Conservation (phyloP, 1,284 basidiomycete species). For the Porogramme epimiltina region DNA sequence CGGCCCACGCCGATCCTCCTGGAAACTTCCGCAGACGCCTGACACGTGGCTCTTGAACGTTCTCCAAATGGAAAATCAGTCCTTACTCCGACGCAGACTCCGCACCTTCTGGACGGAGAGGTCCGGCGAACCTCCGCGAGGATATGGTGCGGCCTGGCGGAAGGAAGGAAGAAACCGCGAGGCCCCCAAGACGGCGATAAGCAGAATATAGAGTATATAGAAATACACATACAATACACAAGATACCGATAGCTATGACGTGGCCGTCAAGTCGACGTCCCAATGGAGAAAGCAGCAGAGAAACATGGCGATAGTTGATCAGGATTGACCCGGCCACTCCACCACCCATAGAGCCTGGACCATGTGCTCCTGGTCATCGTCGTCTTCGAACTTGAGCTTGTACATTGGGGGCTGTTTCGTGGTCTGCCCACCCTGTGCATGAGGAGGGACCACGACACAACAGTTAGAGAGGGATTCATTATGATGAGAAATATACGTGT, state of each 20-base stretch:
- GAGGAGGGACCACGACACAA: too few relatives aligned
- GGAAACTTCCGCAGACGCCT: neutral
- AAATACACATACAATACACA: constrained; percentile 6
- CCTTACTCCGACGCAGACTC: too few relatives aligned
- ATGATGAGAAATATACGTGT: neutral
- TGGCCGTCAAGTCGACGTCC: neutral
- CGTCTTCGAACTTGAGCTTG: constrained; percentile 81
- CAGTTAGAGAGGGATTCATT: neutral
- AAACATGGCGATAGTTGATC: neutral
- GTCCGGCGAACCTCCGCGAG: too few relatives aligned
- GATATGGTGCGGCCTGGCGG: too few relatives aligned
- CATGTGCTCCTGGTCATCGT: constrained; percentile 75
- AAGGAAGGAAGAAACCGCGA: too few relatives aligned
- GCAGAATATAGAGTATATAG: neutral
- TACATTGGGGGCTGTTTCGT: constrained; percentile 51
- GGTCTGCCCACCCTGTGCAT: neutral
- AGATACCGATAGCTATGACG: neutral
- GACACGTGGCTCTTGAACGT: neutral
- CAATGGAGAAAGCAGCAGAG: neutral
- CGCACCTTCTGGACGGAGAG: too few relatives aligned
- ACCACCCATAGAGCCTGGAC: constrained; percentile 76
- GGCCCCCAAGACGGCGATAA: too few relatives aligned
- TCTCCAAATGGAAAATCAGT: neutral
- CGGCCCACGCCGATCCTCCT: constrained; percentile 2
- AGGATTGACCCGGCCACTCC: constrained; percentile 59